These are phyloP conservation scores for Botrytis elliptica DNA, from an alignment of 2,329 filamentous ascomycete genomes.

Conservation along the genomic window DNA sequence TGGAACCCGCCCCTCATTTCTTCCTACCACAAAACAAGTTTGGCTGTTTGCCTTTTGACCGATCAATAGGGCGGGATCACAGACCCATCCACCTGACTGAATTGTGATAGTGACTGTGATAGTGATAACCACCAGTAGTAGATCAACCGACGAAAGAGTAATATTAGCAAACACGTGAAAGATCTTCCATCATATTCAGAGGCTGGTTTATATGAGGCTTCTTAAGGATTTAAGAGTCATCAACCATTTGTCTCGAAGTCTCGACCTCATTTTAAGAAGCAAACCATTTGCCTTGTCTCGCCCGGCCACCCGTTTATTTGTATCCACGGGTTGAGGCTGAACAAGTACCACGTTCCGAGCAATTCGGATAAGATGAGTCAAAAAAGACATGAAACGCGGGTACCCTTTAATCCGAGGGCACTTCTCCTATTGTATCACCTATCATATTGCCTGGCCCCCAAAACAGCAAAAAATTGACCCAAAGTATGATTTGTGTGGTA, in stretches of 20 bases:
- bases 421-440: conserved; percentile 2
- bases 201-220: neutral
- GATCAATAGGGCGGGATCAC: neutral
- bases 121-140: neutral
- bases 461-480: neutral
- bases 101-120: conserved; percentile 11
- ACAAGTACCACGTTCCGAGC: conserved; percentile 11
- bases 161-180: neutral
- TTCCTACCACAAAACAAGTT: neutral
- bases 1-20: neutral
- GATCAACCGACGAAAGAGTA: neutral
- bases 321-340: conserved; percentile 12
- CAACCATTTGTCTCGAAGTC: neutral
- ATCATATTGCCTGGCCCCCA: conserved; percentile 14
- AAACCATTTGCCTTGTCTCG: conserved; percentile 7
- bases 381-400: conserved; percentile 14
- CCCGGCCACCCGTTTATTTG: conserved; percentile 12
- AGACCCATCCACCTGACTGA: conserved; percentile 6
- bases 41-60: conserved; percentile 8
- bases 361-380: conserved; percentile 4
- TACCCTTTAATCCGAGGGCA: conserved; percentile 1
- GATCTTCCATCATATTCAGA: neutral
- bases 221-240: neutral
- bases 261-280: neutral
- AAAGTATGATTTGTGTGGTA: conserved; percentile 8